Percentiles rank a stretch among this genome's conserved stretches.
These are phyloP conservation scores for Pichia sp. DNA, from an alignment of 1,139 yeast species.

Conservation along the genomic window DNA sequence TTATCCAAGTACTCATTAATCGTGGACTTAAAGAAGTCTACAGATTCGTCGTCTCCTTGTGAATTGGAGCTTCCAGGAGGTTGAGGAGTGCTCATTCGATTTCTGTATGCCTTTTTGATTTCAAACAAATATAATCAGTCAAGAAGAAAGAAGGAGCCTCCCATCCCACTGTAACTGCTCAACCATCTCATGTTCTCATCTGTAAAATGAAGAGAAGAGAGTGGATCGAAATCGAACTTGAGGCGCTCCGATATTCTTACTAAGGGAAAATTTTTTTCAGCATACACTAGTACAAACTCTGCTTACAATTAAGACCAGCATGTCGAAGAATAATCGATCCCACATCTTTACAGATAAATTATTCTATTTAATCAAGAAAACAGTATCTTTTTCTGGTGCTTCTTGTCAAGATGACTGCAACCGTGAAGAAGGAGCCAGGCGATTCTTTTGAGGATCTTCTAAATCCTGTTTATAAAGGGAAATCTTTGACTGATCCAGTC, in stretches of 20 bases:
- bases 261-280: slow-evolving; percentile 1
- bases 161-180: too few relatives aligned
- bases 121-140: too few relatives aligned
- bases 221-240: slow-evolving; percentile 5
- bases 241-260: slow-evolving; percentile 5
- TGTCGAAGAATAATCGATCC: too few relatives aligned
- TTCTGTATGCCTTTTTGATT: neutral
- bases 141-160: too few relatives aligned
- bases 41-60: neutral
- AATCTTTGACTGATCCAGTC: slow-evolving; percentile 78
- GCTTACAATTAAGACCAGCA: neutral
- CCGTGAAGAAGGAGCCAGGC: slow-evolving; percentile 14
- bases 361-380: too few relatives aligned
- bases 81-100: slow-evolving; percentile 6
- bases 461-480: slow-evolving; percentile 81
- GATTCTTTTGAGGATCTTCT: slow-evolving; percentile 69
- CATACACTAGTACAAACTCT: neutral
- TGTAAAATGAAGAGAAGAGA: neutral
- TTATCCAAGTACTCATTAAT: slow-evolving; percentile 89
- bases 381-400: too few relatives aligned
- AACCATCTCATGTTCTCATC: neutral
- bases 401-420: slow-evolving; percentile 16
- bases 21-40: slow-evolving; percentile 54
- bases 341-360: too few relatives aligned
- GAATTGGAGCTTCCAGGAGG: slow-evolving; percentile 6